A percentile compares a stretch with the other conserved stretches of the same genome.
phyloP scores from a whole-genome alignment of 75 land plant genomes.

The Cupressus sempervirens region DNA sequence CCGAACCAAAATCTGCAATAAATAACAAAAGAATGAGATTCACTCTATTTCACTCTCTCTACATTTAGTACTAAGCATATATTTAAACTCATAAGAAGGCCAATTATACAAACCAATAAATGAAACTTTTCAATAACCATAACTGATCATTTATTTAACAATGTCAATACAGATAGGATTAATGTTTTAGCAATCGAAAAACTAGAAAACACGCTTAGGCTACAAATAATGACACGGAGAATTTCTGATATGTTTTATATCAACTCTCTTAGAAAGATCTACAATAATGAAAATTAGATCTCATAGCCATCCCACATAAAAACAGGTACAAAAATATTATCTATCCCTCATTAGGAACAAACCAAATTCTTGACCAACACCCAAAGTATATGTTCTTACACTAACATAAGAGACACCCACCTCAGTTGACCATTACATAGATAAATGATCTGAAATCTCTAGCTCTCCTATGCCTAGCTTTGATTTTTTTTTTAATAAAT shows the following conservation, averaged over 20 bases:
- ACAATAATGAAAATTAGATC: background rate
- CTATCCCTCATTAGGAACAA: background rate
- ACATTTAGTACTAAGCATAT: background rate
- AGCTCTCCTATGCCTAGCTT: background rate
- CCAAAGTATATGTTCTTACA: background rate
- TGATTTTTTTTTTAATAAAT: too few species aligned
- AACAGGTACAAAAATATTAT: background rate
- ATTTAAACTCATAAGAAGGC: background rate
- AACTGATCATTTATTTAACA: background rate
- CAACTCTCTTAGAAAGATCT: background rate
- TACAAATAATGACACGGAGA: background rate
- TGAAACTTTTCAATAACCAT: background rate
- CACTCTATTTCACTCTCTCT: background rate
- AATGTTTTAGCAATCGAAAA: background rate
- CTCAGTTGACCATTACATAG: too few species aligned
- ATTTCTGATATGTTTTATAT: background rate
- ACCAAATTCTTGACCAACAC: background rate
- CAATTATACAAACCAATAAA: background rate
- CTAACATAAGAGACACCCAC: too few species aligned
- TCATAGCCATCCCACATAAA: background rate
- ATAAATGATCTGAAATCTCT: too few species aligned
- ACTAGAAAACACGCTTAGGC: background rate
- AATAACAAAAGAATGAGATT: background rate
- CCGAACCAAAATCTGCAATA: constrained; percentile 83
- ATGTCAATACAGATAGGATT: background rate